Percentiles rank a stretch among this genome's conserved stretches.
Evolutionary conservation across 192 early-diverging fungal species (phyloP).

Genomic region (Rhizoclosmatium sp.): DNA sequence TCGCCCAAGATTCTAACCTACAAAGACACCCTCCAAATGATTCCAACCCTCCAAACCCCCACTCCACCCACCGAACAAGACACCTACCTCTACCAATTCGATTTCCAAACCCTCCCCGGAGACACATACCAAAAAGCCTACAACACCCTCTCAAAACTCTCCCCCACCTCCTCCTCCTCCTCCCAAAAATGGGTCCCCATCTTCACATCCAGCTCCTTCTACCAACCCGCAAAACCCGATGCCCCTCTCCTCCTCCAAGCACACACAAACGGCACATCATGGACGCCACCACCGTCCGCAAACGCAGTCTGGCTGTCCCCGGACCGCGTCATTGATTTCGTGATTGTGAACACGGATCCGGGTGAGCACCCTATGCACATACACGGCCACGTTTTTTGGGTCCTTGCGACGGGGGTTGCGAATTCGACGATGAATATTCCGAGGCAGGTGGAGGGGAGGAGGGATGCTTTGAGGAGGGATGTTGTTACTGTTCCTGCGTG

Average conservation of each 20-base stretch:
- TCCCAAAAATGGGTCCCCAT: background rate
- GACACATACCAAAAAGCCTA: constrained; percentile 36
- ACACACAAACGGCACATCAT: constrained; percentile 33
- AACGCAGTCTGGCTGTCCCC: constrained; percentile 63
- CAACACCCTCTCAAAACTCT: background rate
- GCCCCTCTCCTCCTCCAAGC: background rate
- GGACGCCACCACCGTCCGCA: constrained; percentile 56
- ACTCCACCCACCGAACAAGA: constrained; percentile 1
- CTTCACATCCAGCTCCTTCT: background rate
- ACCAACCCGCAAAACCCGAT: background rate
- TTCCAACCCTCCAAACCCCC: background rate
- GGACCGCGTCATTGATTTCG: constrained; percentile 70
- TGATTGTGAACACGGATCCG: constrained; percentile 71
- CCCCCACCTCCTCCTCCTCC: background rate
- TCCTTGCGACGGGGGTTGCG: constrained; percentile 65
- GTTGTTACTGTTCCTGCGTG: constrained; percentile 28
- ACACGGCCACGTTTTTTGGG: constrained; percentile 78
- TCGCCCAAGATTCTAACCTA: background rate
- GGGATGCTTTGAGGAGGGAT: constrained; percentile 26
- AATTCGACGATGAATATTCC: background rate
- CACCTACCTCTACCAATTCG: constrained; percentile 19
- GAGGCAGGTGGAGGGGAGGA: background rate
- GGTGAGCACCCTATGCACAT: constrained; percentile 78
- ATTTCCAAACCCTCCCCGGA: background rate
- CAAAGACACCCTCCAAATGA: constrained; percentile 7